Evolutionary conservation across 192 early-diverging fungal genomes (phyloP), one percentile per base, ranked within the genome.

Genomic region (Anaeromyces robustus): DNA sequence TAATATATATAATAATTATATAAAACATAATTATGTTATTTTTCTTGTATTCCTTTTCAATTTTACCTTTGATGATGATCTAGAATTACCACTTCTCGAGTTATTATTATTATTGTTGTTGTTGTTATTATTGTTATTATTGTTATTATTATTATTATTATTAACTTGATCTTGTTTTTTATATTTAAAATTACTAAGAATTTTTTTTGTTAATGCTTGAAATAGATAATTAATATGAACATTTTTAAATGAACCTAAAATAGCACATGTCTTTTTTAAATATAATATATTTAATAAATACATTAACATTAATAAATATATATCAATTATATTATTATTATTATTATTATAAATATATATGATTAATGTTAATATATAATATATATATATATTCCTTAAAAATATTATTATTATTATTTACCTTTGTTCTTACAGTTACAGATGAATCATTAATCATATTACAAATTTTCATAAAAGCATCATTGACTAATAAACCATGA

Each of bases 401-500:
- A 7, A 32, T 7, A 32, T 32, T 32, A 32, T 32, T 7, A 32
- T 7, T 32, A 7, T 32, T 7, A 41, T 41, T 41, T 52, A 52
- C 94, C 81, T 93, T 93, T 78, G 92, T 92, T 17, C 94, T 88
- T 37, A 95, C 89, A 16, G 84, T 82, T 78, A 93, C 87, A 4
- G 91, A 91, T 34, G 86, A 85, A 82, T 95, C 94, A 80, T 93
- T 93, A 41, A 94, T 89, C 88, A 94, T 90, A 82, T 95, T 93
- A 82, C 94, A 95, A n/a, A 92, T 85, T 84, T 91, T 90, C 31
- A 92, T 87, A 83, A 95, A 94, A 29, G 94, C 92, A 83, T 95
- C 93, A 80, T 94, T 90, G 9, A 91, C 85, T 18, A 92, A 80
- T 18, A 52, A 52, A 22, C 43, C 43, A 52, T 52, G 43, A 52